Evolutionary conservation across 1,139 yeast genomes (phyloP).

Genomic region (Pichia sorboxylosa): DNA sequence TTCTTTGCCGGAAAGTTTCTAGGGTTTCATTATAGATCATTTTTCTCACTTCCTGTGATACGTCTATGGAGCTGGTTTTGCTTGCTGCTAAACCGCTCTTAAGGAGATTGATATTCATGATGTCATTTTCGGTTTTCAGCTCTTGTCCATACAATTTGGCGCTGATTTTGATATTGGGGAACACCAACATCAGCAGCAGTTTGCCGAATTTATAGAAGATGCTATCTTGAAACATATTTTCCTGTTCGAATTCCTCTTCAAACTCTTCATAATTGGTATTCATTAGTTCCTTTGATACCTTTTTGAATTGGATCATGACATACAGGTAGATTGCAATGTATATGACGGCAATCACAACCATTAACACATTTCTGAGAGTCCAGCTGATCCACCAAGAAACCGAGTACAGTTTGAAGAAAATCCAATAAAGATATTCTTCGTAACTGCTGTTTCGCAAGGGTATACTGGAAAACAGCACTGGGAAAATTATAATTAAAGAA

Average conservation of each 20-base stretch:
- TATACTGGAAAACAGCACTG: conserved; percentile 55
- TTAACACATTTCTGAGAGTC: conserved; percentile 68
- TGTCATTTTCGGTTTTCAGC: conserved; percentile 17
- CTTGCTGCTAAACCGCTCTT: conserved; percentile 4
- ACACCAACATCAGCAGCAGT: conserved; percentile 18
- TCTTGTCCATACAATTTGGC: conserved; percentile 19
- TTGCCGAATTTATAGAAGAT: conserved; percentile 21
- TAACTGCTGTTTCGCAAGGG: conserved; percentile 40
- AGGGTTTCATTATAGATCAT: conserved; percentile 49
- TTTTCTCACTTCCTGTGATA: conserved; percentile 24
- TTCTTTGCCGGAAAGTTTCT: conserved; percentile 47
- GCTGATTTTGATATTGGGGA: conserved; percentile 21
- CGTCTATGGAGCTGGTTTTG: conserved; percentile 1
- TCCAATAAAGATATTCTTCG: conserved; percentile 60
- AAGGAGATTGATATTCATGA: conserved; percentile 14
- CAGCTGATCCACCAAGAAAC: conserved; percentile 78
- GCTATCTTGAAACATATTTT: conserved; percentile 17
- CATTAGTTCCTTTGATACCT: conserved; percentile 22
- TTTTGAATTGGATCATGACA: conserved; percentile 50
- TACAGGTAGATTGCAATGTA: conserved; percentile 66
- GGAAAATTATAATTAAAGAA: conserved; percentile 52
- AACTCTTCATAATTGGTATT: neutral
- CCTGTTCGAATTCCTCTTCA: conserved; percentile 6
- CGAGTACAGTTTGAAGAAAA: conserved; percentile 56
- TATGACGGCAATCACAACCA: conserved; percentile 49